A percentile compares a stretch with the other conserved stretches of the same genome.
These are phyloP conservation scores for Cercospora sesami DNA, from an alignment of 2,329 filamentous ascomycete species.

Conservation along the genomic window DNA sequence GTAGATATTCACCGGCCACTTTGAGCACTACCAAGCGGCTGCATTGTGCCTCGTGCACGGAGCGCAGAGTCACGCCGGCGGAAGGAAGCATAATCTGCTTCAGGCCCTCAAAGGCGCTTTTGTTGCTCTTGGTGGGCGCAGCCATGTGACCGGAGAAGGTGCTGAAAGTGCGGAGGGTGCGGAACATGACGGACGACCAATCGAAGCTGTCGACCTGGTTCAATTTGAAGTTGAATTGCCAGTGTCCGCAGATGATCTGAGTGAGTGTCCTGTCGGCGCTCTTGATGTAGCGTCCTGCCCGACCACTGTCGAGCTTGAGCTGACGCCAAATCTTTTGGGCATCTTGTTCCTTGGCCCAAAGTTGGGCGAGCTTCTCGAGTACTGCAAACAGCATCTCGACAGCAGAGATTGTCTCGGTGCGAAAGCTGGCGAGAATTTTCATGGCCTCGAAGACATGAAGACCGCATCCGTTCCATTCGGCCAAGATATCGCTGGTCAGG, in stretches of 20 bases:
- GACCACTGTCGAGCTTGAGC: background rate
- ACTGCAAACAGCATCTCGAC: background rate
- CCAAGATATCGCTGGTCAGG: background rate
- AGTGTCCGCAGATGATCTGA: background rate
- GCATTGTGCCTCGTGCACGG: background rate
- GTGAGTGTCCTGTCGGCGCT: background rate
- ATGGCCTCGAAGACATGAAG: constrained; percentile 3
- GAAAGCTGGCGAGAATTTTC: background rate
- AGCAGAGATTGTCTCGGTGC: background rate
- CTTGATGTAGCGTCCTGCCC: background rate
- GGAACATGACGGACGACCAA: background rate
- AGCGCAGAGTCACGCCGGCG: background rate
- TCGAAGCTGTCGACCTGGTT: background rate
- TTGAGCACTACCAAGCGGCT: background rate
- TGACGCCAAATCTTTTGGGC: background rate
- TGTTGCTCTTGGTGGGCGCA: background rate
- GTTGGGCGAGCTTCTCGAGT: background rate
- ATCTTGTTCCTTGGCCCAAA: background rate
- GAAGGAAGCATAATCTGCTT: background rate
- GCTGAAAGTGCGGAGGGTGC: background rate
- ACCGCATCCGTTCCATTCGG: background rate
- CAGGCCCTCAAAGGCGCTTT: background rate
- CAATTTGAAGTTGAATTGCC: background rate
- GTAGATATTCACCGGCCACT: background rate
- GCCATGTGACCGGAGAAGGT: background rate